phyloP scores from a whole-genome alignment of 495 filamentous ascomycete species.

The Aspergillus bridgeri region DNA sequence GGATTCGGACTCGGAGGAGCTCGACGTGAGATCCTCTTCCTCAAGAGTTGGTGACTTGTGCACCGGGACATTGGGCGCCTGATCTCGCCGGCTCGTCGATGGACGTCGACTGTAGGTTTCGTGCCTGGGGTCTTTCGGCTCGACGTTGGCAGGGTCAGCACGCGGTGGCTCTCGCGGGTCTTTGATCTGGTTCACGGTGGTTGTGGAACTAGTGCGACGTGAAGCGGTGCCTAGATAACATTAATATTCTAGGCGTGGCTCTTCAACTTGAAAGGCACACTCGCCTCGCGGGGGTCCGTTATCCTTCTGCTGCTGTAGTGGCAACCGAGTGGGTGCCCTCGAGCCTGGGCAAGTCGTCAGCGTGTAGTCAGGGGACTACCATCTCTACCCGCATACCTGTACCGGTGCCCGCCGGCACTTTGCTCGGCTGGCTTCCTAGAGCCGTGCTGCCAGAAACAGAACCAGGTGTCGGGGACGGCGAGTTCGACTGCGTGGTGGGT shows the following conservation, averaged over 20 bases:
- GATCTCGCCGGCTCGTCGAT: constrained; percentile 31
- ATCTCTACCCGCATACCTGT: constrained; percentile 20
- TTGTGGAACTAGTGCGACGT: constrained; percentile 56
- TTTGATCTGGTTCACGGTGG: constrained; percentile 45
- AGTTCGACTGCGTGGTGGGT: constrained; percentile 44
- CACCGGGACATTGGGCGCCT: constrained; percentile 18
- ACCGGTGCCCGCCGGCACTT: constrained; percentile 56
- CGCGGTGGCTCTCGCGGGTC: constrained; percentile 36
- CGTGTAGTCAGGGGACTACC: background rate
- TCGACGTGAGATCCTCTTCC: constrained; percentile 36
- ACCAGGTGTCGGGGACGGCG: constrained; percentile 47
- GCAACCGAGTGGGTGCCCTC: constrained; percentile 57
- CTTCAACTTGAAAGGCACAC: background rate
- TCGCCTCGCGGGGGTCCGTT: constrained; percentile 46
- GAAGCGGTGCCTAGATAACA: constrained; percentile 18
- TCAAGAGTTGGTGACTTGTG: constrained; percentile 34
- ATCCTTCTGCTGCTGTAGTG: constrained; percentile 58
- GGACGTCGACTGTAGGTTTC: constrained; percentile 33
- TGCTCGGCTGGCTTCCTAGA: constrained; percentile 54
- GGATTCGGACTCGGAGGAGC: constrained; percentile 46
- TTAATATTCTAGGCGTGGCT: background rate
- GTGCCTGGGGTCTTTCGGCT: constrained; percentile 36
- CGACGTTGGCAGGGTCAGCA: constrained; percentile 40
- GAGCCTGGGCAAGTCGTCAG: constrained; percentile 36
- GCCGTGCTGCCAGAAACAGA: constrained; percentile 48